Evolutionary conservation across 2,329 filamentous ascomycete species (phyloP).

Genomic region (Apiospora saccharicola): DNA sequence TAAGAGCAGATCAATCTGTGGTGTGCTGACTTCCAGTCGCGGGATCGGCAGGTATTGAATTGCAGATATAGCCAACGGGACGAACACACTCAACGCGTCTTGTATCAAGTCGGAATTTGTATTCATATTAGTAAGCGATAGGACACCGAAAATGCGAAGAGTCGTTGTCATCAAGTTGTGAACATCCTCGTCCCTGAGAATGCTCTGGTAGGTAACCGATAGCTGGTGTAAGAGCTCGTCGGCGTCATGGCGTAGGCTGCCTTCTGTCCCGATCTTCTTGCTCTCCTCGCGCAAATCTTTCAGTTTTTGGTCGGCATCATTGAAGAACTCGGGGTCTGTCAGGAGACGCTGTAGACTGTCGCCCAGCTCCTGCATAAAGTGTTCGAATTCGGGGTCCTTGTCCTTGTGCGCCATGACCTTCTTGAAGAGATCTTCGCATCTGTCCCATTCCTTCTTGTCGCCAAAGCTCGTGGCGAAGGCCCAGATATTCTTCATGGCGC

Average conservation of each 20-base stretch:
- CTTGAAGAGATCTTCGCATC: constrained; percentile 72
- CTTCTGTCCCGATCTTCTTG: constrained; percentile 71
- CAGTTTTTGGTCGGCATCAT: constrained; percentile 68
- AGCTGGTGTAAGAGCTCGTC: constrained; percentile 75
- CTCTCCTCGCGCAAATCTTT: constrained; percentile 59
- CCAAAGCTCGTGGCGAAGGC: constrained; percentile 81
- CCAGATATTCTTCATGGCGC: constrained; percentile 83
- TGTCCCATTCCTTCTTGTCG: constrained; percentile 75
- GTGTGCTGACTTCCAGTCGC: constrained; percentile 84
- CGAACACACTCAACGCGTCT: constrained; percentile 81
- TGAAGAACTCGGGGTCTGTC: constrained; percentile 86
- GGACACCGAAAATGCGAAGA: constrained; percentile 70
- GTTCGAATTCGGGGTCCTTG: constrained; percentile 83
- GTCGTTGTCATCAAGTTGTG: constrained; percentile 72
- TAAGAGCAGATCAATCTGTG: constrained; percentile 82
- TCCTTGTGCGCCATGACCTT: constrained; percentile 76
- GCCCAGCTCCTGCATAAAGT: constrained; percentile 75
- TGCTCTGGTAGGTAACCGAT: constrained; percentile 71
- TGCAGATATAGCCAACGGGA: constrained; percentile 77
- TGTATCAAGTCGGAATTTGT: constrained; percentile 75
- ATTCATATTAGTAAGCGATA: constrained; percentile 70
- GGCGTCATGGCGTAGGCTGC: constrained; percentile 74
- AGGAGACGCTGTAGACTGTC: constrained; percentile 81
- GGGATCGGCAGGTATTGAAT: constrained; percentile 92
- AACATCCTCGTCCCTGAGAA: constrained; percentile 76